Evolutionary conservation across 495 filamentous ascomycete species (phyloP).

Genomic region (Talaromyces adpressus): DNA sequence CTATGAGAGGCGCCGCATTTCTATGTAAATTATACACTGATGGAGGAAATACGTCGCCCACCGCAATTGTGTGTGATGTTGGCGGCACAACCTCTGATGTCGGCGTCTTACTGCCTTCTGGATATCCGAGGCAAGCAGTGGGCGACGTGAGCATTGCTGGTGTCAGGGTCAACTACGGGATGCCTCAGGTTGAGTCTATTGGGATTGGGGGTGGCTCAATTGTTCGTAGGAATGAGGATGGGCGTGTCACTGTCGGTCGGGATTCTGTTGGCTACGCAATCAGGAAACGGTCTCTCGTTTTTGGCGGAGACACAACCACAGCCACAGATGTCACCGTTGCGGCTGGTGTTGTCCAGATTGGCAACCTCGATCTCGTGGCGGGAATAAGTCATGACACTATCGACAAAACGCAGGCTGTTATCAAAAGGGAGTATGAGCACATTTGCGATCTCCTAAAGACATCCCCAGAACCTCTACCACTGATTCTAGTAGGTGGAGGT

Average conservation of each 20-base stretch:
- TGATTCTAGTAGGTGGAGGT: constrained; percentile 24
- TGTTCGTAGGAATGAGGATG: constrained; percentile 26
- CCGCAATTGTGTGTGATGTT: constrained; percentile 38
- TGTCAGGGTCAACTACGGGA: constrained; percentile 41
- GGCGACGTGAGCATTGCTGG: constrained; percentile 34
- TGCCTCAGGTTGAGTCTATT: constrained; percentile 46
- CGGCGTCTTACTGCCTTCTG: constrained; percentile 39
- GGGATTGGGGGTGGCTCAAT: constrained; percentile 49
- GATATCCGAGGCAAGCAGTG: constrained; percentile 37
- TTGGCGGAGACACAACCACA: constrained; percentile 44
- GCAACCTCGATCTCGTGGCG: constrained; percentile 13
- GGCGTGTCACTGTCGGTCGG: constrained; percentile 39
- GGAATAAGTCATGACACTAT: constrained; percentile 12
- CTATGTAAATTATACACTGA: constrained; percentile 20
- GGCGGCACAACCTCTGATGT: constrained; percentile 43
- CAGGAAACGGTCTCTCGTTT: constrained; percentile 37
- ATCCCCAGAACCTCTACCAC: constrained; percentile 9
- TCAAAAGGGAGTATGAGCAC: constrained; percentile 15
- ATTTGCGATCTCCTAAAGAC: constrained; percentile 17
- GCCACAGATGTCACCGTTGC: constrained; percentile 42
- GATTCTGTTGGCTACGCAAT: constrained; percentile 51
- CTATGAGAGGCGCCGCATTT: constrained; percentile 43
- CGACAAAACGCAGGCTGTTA: constrained; percentile 8
- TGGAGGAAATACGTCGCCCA: constrained; percentile 8
- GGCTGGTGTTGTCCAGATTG: constrained; percentile 14